Base-by-base conservation (phyloP, 2,329 filamentous ascomycete species). In the Pestalotiopsis sp. region DNA sequence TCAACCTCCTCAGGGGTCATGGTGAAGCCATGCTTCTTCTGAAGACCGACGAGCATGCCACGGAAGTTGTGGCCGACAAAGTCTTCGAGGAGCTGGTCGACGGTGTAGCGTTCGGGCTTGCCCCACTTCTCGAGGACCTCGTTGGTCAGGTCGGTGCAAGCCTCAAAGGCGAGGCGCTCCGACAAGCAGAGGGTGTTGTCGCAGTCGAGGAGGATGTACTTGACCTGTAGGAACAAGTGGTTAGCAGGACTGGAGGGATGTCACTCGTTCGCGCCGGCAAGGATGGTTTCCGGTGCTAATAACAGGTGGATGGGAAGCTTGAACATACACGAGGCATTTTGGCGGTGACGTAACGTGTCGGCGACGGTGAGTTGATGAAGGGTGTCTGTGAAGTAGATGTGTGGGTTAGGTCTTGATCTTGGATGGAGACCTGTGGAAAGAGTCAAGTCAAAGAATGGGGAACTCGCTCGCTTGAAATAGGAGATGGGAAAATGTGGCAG, bases 31-130 rank as follows among this genome's bases (percentile, higher is more conserved):
- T 90, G 90, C 81, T 92, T 92, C 78, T 87, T 84, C 80, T 92
- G 88, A 65, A 94, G 85, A 68, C 86, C 87, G 68, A 85, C 80
- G 80, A 93, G 89, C 91, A 93, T 93, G 77, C 91, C 90, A 71
- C 91, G 91, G 85, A 93, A 93, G 84, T 93, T 93, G 79, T 92
- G 89, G 74, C 92, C 92, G 71, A 94, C 91, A 76, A 93, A 94
- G 80, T 93, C 90, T 71, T 86, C 83, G 77, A 93, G 90, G 69
- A 94, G 88, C 75, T 89, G 84, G 13, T 89, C 87, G 71, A 89
- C 89, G 3, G 90, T 91, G 83, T 93, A 94, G 76, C 87, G 88
- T 68, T 88, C 85, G 38, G 84, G 74, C 76, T 90, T 85, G 77
- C 83, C 81, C 75, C 89, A 84, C 78, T 88, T 88, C 76, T 87